Base-by-base conservation (phyloP, 768 basidiomycete species). In the Hericium erinaceus region DNA sequence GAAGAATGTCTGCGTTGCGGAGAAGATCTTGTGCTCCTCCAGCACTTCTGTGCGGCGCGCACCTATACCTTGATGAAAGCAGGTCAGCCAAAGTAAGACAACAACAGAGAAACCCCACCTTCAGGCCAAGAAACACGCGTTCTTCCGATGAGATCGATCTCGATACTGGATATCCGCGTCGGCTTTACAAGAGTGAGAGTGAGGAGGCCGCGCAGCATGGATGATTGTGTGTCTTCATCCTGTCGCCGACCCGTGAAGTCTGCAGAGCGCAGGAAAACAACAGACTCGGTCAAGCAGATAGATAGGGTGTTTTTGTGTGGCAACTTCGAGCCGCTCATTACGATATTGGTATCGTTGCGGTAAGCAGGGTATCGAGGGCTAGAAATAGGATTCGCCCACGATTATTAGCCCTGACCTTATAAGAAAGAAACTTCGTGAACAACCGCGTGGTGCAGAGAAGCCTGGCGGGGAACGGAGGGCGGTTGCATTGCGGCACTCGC, bases 111-210 rank as follows among this genome's bases (percentile, higher is more conserved):
- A 54, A 12, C 67, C 77, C 54, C 59, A 93, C 95, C 91, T 79
- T 97, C 93, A 2, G 87, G 84, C 87, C 92, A 97, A 39, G 83
- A 79, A 4, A 85, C 88, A 22, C 77, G 72, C 2, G 85, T 77
- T 58, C 76, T 86, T 2, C 89, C 94, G 48, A 83, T 75, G 20
- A 99, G 72, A 67, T 85, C 82, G 40, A 97, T 75, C 56, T 86
- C 85, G 57, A 99, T 94, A 64, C 84, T 88, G 37, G 87, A 85
- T 62, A 99, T 85, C 68, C 84, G 84, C 55, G 84, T 93, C 0
- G 93, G 84, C 68, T 95, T 95, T 33, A 75, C 74, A 41, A 89
- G 71, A 13, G 73, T 76, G 58, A 90, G 72, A 1, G 80, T 82
- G 57, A 89, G 74, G 4, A 89, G 70, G 10, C 87, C 87, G 51